These are phyloP conservation scores for Dendrothele bispora DNA, from an alignment of 768 basidiomycete genomes.

Conservation along the genomic window DNA sequence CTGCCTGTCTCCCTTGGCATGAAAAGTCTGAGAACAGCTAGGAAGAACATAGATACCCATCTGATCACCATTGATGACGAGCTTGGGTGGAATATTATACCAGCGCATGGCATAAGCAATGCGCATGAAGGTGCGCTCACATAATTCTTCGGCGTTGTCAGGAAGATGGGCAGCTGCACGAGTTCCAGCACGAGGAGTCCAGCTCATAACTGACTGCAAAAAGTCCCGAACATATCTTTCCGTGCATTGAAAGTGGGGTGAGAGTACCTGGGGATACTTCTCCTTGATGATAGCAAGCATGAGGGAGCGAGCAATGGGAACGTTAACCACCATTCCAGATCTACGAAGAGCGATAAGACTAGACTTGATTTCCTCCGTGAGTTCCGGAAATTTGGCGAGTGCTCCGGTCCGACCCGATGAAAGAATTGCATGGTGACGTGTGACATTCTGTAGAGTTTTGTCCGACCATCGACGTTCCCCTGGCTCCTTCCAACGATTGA, in stretches of 20 bases:
- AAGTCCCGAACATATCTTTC: conserved; percentile 10
- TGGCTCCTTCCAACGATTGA: conserved; percentile 1
- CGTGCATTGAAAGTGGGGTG: conserved; percentile 12
- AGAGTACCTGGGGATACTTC: conserved; percentile 7
- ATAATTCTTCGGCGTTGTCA: conserved; percentile 2
- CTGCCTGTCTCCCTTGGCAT: conserved; percentile 10
- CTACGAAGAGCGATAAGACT: conserved; percentile 10
- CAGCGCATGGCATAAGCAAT: neutral
- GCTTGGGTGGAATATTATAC: conserved; percentile 12
- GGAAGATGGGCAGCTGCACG: conserved; percentile 9
- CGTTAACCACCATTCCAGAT: conserved; percentile 11
- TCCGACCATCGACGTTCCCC: neutral
- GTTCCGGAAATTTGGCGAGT: conserved; percentile 11
- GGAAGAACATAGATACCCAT: conserved; percentile 8
- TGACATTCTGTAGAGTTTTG: neutral
- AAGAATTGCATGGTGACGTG: conserved; percentile 1
- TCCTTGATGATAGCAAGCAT: conserved; percentile 13
- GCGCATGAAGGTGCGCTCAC: conserved; percentile 2
- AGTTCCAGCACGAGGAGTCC: conserved; percentile 2
- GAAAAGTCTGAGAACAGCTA: conserved; percentile 6
- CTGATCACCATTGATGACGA: conserved; percentile 15
- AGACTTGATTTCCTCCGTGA: conserved; percentile 12
- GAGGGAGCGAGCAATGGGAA: conserved; percentile 10
- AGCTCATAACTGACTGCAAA: neutral
- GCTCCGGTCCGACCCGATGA: conserved; percentile 13